Conservation (phyloP, 208 protist genomes). For the Borovskyia barvae region DNA sequence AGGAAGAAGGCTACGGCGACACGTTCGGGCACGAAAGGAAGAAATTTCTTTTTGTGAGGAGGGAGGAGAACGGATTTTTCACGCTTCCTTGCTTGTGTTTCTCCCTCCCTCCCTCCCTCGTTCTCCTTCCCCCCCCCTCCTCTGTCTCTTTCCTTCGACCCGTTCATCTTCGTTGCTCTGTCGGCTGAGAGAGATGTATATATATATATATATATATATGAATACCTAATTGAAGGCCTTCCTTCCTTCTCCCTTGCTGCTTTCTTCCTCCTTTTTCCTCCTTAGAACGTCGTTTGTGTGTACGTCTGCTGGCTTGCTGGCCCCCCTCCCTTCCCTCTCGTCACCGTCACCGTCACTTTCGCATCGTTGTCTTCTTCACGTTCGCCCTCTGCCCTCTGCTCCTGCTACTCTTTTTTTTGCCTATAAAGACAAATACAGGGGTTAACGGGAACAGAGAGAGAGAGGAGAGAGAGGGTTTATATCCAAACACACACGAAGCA, state of each 20-base stretch:
- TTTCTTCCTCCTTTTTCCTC: background rate
- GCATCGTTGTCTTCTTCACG: conserved; percentile 9
- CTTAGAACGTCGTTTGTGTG: background rate
- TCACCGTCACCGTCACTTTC: too few species aligned
- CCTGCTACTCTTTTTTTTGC: conserved; percentile 8
- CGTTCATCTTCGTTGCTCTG: background rate
- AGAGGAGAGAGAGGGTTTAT: too few species aligned
- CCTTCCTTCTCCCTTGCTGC: background rate
- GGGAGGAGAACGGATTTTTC: background rate
- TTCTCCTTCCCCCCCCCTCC: background rate
- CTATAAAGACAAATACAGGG: background rate
- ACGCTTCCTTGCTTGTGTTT: background rate
- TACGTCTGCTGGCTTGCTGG: too few species aligned
- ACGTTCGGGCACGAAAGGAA: background rate
- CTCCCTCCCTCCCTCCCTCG: too few species aligned
- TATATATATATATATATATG: background rate
- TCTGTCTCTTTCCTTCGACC: background rate
- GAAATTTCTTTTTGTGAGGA: too few species aligned
- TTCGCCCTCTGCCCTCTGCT: background rate
- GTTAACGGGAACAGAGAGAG: too few species aligned
- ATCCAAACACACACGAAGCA: too few species aligned
- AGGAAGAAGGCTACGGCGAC: background rate
- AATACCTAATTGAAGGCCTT: background rate
- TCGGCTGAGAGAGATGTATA: background rate
- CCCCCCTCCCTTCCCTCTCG: too few species aligned